Conservation (phyloP, 2,329 filamentous ascomycete genomes). For the Colletotrichum tofieldiae region DNA sequence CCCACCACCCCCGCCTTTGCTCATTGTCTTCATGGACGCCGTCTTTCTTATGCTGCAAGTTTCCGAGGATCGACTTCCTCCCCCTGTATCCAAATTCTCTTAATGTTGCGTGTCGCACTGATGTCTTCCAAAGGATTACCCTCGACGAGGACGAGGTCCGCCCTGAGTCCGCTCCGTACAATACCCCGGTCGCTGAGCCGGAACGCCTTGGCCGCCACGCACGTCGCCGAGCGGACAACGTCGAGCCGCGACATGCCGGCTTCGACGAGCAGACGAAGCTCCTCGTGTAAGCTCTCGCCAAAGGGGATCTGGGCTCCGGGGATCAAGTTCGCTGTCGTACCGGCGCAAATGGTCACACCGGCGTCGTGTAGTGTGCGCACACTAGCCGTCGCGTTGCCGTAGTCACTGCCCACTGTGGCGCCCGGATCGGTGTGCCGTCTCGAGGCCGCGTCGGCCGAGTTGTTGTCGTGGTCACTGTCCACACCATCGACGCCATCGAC, state of each 20-base stretch:
- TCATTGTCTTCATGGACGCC: background rate
- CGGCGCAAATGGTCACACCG: constrained; percentile 51
- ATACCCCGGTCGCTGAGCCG: constrained; percentile 48
- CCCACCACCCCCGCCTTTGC: background rate
- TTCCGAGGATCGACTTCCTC: constrained; percentile 38
- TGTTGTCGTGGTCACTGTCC: background rate
- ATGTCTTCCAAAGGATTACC: constrained; percentile 51
- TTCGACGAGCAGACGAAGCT: constrained; percentile 46
- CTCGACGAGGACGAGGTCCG: constrained; percentile 51
- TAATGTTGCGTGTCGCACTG: constrained; percentile 46
- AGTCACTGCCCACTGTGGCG: constrained; percentile 38
- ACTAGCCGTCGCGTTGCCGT: constrained; percentile 46
- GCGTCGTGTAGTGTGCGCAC: constrained; percentile 48
- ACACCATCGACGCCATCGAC: background rate
- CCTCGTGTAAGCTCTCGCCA: constrained; percentile 46
- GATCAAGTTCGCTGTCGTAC: constrained; percentile 50
- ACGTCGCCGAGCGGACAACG: constrained; percentile 45
- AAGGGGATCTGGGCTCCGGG: constrained; percentile 35
- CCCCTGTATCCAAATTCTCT: constrained; percentile 49
- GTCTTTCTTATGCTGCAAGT: too few relatives aligned
- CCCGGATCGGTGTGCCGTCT: background rate
- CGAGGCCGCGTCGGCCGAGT: background rate
- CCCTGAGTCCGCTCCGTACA: constrained; percentile 46
- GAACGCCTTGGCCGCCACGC: constrained; percentile 44
- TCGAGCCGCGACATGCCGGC: constrained; percentile 44